Evolutionary conservation across 805 yeast genomes (phyloP), one percentile per base, ranked within the genome.

Genomic region (Zygosaccharomyces lentus): DNA sequence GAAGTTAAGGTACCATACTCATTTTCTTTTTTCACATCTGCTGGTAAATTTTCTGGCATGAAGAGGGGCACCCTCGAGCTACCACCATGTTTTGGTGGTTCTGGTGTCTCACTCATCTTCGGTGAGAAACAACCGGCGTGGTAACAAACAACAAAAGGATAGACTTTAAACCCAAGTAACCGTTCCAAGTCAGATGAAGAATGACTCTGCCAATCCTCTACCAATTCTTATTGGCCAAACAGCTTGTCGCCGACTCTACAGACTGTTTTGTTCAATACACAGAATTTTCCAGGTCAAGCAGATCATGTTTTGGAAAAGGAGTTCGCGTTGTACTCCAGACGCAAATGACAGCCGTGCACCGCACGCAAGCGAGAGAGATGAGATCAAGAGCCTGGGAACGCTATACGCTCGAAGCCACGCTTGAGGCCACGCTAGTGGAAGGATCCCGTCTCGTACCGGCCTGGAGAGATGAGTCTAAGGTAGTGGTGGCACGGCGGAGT

Each of bases 1-100:
- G 84, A 78, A 2, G 87, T 78, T 40, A 84, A 68, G 17, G 73
- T 68, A 34, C 96, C 96, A 64, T 75, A 88, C 64, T 88, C 96
- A 56, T 77, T 69, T 48, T 82, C 85, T 51, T 66, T 65, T 51
- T 70, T 70, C 41, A 65, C 68, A 21, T 64, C 72, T 7, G 60
- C 51, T 4, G 73, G 62, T 4, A 70, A 41, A 10, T 61, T 62
- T 17, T 62, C 57, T 4, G 69, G 67, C 37, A 59, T 62, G 23
- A 69, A 57, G 27, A 67, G 57, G 16, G 74, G 74, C 34, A 72
- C 65, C 31, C 55, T 51, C 9, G 52, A 13, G 17, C 41, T 38
- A n/a, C 30, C 37, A 21, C 37, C 21, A 10, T 19, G 25, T 10
- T 30, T 21, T 13, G 30, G 4, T 37, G 15, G 21, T 37, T 39